Percentiles rank a stretch among this genome's conserved stretches.
Conservation (phyloP, 1,284 basidiomycete genomes). For the Cutaneotrichosporon dermatis region DNA sequence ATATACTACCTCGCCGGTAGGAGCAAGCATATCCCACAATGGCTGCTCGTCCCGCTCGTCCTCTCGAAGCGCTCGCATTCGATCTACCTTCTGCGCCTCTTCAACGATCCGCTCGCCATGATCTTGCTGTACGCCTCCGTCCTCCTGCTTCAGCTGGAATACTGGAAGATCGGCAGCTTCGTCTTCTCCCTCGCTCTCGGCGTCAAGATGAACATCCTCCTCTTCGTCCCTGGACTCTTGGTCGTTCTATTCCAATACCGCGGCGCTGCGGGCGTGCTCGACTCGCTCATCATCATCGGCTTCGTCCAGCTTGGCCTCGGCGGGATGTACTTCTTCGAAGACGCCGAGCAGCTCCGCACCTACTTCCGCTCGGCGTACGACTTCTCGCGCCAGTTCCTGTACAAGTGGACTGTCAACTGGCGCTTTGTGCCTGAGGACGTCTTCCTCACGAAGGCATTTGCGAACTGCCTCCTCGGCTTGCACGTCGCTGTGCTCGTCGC, state of each 20-base stretch:
- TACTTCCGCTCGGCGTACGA: constrained; percentile 82
- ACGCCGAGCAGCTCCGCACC: constrained; percentile 33
- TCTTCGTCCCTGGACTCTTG: constrained; percentile 83
- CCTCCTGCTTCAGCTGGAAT: constrained; percentile 56
- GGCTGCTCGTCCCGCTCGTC: constrained; percentile 68
- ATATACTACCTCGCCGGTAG: constrained; percentile 61
- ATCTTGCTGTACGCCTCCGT: constrained; percentile 53
- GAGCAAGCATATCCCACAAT: constrained; percentile 61
- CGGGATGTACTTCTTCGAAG: constrained; percentile 61
- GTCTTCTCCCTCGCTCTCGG: constrained; percentile 62
- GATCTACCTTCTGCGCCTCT: constrained; percentile 84
- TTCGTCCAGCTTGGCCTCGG: constrained; percentile 59
- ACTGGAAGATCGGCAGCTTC: constrained; percentile 49
- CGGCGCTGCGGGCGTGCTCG: constrained; percentile 60
- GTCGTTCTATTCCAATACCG: constrained; percentile 70
- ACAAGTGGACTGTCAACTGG: constrained; percentile 99
- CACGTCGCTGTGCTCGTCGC: constrained; percentile 61
- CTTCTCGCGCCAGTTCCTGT: constrained; percentile 81
- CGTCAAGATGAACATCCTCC: constrained; percentile 93
- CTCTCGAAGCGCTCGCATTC: constrained; percentile 92
- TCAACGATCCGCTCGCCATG: constrained; percentile 91
- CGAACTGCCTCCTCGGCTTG: constrained; percentile 60
- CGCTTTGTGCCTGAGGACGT: constrained; percentile 69
- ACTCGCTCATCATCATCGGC: constrained; percentile 57
- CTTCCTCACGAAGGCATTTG: constrained; percentile 67